Percentiles rank a stretch among this genome's conserved stretches.
Evolutionary conservation across 2,329 filamentous ascomycete species (phyloP).

Genomic region (Aphanocladium album): DNA sequence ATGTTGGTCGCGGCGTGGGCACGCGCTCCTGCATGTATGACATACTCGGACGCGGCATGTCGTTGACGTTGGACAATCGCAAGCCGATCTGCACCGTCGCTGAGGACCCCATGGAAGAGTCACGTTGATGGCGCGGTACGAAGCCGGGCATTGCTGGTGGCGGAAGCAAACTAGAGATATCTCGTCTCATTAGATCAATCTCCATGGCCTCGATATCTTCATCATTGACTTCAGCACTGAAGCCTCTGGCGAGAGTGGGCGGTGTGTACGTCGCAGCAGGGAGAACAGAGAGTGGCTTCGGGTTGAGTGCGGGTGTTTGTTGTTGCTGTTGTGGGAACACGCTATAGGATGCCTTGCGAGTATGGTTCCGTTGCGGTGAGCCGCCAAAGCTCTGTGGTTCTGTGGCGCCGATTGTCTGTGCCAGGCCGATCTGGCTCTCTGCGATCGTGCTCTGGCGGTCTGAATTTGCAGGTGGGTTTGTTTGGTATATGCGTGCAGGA

Average conservation of each 20-base stretch:
- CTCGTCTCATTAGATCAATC: neutral
- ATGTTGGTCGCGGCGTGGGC: conserved; percentile 8
- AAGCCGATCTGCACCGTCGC: conserved; percentile 69
- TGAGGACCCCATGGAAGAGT: conserved; percentile 59
- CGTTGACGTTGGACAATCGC: conserved; percentile 56
- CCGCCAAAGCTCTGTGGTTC: neutral
- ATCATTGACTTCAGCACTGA: conserved; percentile 1
- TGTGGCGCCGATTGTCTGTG: neutral
- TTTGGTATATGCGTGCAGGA: neutral
- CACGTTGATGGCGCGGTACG: conserved; percentile 40
- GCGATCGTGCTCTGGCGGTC: neutral
- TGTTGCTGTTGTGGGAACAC: conserved; percentile 19
- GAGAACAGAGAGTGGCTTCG: conserved; percentile 33
- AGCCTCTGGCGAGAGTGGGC: conserved; percentile 1
- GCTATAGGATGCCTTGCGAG: conserved; percentile 21
- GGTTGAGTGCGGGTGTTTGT: neutral
- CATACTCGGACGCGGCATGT: conserved; percentile 33
- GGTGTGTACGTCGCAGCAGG: conserved; percentile 44
- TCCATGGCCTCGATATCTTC: conserved; percentile 1
- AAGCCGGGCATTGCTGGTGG: conserved; percentile 27
- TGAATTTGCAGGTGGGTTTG: neutral
- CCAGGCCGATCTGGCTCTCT: conserved; percentile 7
- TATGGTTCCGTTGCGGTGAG: conserved; percentile 4
- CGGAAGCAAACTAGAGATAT: conserved; percentile 27
- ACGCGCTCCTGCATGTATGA: conserved; percentile 12